Evolutionary conservation across 305 asterid genomes (phyloP).

Genomic region (Fraxinus albicans): DNA sequence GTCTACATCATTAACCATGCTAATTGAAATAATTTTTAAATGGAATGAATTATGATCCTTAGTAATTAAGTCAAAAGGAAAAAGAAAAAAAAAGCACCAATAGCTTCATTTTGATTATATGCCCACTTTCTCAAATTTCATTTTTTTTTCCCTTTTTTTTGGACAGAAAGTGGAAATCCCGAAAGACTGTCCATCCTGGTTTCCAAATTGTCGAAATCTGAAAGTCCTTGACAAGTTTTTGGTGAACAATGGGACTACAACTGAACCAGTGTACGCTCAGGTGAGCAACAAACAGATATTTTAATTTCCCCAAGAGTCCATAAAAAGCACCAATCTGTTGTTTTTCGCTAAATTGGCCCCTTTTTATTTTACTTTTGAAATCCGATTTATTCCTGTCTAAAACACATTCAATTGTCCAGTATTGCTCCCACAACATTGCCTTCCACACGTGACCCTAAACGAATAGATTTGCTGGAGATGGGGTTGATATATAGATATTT

Average conservation of each 20-base stretch:
- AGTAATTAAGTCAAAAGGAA: not conserved
- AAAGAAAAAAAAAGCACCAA: not conserved
- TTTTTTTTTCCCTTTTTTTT: not conserved
- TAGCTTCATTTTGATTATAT: not conserved
- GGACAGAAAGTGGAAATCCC: slow-evolving; percentile 10
- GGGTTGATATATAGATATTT: not conserved
- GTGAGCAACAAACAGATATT: not conserved
- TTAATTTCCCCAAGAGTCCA: not conserved
- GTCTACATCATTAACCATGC: not conserved
- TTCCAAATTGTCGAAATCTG: slow-evolving; percentile 1
- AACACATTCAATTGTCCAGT: not conserved
- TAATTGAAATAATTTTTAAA: not conserved
- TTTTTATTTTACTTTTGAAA: not conserved
- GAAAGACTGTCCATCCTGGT: slow-evolving; percentile 14
- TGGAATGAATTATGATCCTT: not conserved
- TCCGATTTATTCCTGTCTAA: not conserved
- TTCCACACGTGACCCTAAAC: not conserved
- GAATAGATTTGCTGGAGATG: not conserved
- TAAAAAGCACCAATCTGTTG: not conserved
- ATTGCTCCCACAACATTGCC: slow-evolving; percentile 7
- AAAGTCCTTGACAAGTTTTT: slow-evolving; percentile 1
- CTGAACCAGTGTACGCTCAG: slow-evolving; percentile 2
- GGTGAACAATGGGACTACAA: slow-evolving; percentile 7
- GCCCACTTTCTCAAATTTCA: not conserved
- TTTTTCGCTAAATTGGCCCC: not conserved